Evolutionary conservation across 352 stramenopile genomes (phyloP).

Genomic region (Pythium aquatile): DNA sequence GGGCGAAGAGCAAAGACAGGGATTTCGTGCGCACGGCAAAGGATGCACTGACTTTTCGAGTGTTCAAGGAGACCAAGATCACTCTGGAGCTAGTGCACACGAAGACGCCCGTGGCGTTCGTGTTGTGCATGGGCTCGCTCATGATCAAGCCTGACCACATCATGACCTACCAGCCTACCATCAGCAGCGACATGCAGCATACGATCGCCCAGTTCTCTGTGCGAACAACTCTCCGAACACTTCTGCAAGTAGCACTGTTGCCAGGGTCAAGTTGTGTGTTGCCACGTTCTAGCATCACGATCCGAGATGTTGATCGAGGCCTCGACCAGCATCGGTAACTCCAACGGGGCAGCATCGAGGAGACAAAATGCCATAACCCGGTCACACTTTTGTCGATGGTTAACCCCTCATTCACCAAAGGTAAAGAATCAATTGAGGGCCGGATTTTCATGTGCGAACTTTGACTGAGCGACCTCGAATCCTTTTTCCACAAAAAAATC

Average conservation of each 20-base stretch:
- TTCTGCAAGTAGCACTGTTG: constrained; percentile 12
- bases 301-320: constrained; percentile 7
- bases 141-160: neutral
- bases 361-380: no score
- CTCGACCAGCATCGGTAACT: no score
- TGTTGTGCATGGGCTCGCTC: constrained; percentile 1
- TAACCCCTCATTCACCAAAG: no score
- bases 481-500: no score
- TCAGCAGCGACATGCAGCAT: neutral
- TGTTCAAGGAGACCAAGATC: neutral
- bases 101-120: constrained; percentile 6
- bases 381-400: no score
- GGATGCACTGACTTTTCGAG: neutral
- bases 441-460: no score
- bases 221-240: neutral
- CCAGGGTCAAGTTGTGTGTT: constrained; percentile 7
- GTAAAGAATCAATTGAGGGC: no score
- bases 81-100: constrained; percentile 12
- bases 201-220: constrained; percentile 15
- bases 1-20: neutral
- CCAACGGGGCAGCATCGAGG: no score
- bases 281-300: constrained; percentile 7
- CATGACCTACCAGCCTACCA: constrained; percentile 8
- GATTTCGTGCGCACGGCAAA: neutral
- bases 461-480: no score